Evolutionary conservation across 352 stramenopile species (phyloP).

Genomic region (Pythium sp.): DNA sequence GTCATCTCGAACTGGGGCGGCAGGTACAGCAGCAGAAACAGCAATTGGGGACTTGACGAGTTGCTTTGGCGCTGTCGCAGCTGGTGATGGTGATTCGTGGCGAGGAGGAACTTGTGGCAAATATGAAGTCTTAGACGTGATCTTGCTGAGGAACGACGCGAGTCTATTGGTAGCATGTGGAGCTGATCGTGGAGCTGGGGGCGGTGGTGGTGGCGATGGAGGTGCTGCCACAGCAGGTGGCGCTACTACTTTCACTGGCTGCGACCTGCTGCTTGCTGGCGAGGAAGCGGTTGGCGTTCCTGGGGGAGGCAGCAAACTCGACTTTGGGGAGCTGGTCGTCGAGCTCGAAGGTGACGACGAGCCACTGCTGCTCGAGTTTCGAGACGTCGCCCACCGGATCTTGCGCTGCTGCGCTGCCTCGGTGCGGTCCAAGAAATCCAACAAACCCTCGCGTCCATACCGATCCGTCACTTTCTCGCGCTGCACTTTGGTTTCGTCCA

Average conservation of each 20-base stretch:
- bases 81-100: not conserved
- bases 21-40: not conserved
- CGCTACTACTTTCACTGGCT: not conserved
- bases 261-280: constrained; percentile 14
- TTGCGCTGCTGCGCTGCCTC: constrained; percentile 24
- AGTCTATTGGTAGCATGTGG: constrained; percentile 29
- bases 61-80: not conserved
- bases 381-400: constrained; percentile 22
- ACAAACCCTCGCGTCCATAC: constrained; percentile 48
- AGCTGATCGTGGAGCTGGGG: constrained; percentile 5
- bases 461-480: constrained; percentile 46
- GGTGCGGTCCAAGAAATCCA: constrained; percentile 44
- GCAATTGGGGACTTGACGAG: not conserved
- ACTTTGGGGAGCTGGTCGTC: constrained; percentile 19
- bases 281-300: not conserved
- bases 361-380: constrained; percentile 10
- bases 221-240: not conserved
- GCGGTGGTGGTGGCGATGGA: not conserved
- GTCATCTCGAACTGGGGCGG: not conserved
- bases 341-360: constrained; percentile 27
- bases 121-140: constrained; percentile 13
- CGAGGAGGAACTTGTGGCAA: constrained; percentile 9
- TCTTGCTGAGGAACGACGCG: constrained; percentile 32
- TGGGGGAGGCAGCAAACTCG: not conserved
- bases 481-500: constrained; percentile 47